Base-by-base conservation (phyloP, 164 flowering plant genomes). In the Brasenia schreberi region DNA sequence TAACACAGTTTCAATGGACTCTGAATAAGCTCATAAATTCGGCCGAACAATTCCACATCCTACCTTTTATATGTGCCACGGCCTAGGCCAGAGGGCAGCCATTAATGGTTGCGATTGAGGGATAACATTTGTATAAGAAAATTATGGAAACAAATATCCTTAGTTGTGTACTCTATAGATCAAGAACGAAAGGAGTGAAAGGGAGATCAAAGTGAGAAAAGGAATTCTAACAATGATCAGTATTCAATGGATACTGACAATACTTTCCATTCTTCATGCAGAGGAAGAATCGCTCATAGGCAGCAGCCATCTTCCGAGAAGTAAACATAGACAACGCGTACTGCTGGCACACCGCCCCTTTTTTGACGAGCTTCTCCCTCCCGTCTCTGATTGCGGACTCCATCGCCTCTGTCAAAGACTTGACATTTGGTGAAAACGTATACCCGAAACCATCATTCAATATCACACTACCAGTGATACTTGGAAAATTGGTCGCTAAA, bases 351-450 rank as follows among this genome's bases (percentile, higher is more conserved):
- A 90, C 86, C 67, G 67, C 80, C 49, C 98, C 98, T 72, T 89
- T 85, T 68, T 66, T 66, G 1, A 81, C 86, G 42, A 86, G 62
- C 79, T 84, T 80, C 39, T 63, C 63, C 4, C 83, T 27, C 0
- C 95, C 98, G 71, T 89, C 98, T 27, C 62, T 71, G 18, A 79
- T 84, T 45, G 70, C 96, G 17, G n/a, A 64, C 64, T 87, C 87
- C 74, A 92, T 64, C 10, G 87, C 75, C 76, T 87, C 91, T 53
- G 67, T 4, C 74, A 92, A 74, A 0, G 96, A 80, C 71, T 87
- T 94, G n/a, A 81, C 95, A 33, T 89, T 92, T 0, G 98, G 96
- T 0, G 96, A 45, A 68, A 92, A 88, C 88, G 84, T 80, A 68
- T 73, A 81, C 0, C 98, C 96, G 23, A 80, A 81, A 72, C 88